Evolutionary conservation across 495 filamentous ascomycete species (phyloP), one percentile per base, ranked within the genome.

Genomic region (Venustampulla echinocandica): DNA sequence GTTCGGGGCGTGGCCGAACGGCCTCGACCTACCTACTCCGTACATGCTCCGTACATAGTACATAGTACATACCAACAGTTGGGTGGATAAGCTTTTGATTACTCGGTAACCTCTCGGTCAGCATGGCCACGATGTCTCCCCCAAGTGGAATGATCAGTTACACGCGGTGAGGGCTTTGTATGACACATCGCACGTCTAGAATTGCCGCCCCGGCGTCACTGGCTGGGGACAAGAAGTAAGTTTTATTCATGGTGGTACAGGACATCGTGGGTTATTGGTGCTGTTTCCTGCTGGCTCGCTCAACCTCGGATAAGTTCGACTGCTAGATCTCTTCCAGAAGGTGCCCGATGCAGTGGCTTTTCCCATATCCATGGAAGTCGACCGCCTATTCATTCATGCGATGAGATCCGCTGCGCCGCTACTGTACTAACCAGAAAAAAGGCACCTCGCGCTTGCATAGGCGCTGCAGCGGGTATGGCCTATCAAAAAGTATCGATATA

Each of bases 361-460:
- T n/a, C n/a, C n/a, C n/a, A n/a, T n/a, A n/a, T n/a, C n/a, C n/a
- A n/a, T n/a, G n/a, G n/a, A n/a, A n/a, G n/a, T n/a, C n/a, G n/a
- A n/a, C n/a, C n/a, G n/a, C n/a, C n/a, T n/a, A n/a, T n/a, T n/a
- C n/a, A n/a, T n/a, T n/a, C n/a, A 35, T 35, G 33, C 33, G 18
- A 15, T 35, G 6, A 35, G 33, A 35, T n/a, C 18, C 5, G 33
- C 33, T 35, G 33, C n/a, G 33, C 33, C 33, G 18, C 33, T 37
- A 15, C 34, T 30, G 27, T 37, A 17, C 50, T 47, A 47, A 38
- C 50, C 33, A 18, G 27, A 30, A n/a, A 24, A 19, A 43, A 9
- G 47, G 38, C 44, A 42, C 14, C 15, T 11, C 50, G 53, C 53
- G 53, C 53, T 55, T 55, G 53, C 52, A 42, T 51, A 51, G 39